Conservation (phyloP, 2,329 filamentous ascomycete species). For the Corynespora cassiicola region DNA sequence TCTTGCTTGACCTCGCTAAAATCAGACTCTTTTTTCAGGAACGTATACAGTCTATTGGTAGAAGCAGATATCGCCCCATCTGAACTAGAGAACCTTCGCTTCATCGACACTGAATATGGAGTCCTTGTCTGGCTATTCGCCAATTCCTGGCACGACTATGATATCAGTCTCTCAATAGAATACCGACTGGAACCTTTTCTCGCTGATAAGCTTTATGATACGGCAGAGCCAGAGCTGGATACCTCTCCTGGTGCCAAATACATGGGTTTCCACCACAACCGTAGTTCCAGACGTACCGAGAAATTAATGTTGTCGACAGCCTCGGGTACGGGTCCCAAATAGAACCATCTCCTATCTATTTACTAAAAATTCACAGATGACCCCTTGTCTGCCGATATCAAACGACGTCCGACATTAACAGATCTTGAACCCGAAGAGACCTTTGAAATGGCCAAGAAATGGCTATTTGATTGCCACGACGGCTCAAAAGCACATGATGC, state of each 20-base stretch:
- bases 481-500: conserved; percentile 4
- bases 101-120: background rate
- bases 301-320: no score
- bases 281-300: no score
- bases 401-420: conserved; percentile 1
- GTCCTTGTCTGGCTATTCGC: background rate
- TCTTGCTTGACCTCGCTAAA: conserved; percentile 1
- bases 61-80: no score
- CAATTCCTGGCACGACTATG: no score
- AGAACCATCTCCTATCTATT: background rate
- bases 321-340: background rate
- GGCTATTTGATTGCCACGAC: conserved; percentile 8
- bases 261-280: background rate
- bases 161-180: no score
- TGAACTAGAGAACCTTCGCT: conserved; percentile 6
- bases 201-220: conserved; percentile 3
- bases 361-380: conserved; percentile 6
- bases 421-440: conserved; percentile 1
- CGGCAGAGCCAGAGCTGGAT: conserved; percentile 1
- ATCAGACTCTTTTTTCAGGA: conserved; percentile 1
- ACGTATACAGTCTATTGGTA: no score
- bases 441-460: conserved; percentile 5
- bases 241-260: background rate
- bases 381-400: background rate
- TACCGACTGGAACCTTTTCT: conserved; percentile 2